phyloP scores from a whole-genome alignment of 331 rosid species.

The Arachis monticola region DNA sequence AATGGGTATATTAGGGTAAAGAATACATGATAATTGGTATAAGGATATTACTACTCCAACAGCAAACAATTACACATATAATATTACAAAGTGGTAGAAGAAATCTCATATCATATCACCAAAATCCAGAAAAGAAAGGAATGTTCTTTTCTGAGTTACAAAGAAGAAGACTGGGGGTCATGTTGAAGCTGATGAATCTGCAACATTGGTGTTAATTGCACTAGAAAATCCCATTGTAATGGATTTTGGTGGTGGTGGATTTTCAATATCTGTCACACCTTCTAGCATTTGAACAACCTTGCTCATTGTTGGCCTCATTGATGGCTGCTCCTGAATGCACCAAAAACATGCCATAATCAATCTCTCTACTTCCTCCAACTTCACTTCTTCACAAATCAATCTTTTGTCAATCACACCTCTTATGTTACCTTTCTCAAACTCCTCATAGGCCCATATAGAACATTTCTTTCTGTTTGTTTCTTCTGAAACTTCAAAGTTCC shows the following conservation, averaged over 20 bases:
- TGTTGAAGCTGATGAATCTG: slow-evolving; percentile 1
- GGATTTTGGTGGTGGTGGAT: slow-evolving; percentile 40
- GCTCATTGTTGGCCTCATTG: slow-evolving; percentile 41
- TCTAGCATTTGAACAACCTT: slow-evolving; percentile 48
- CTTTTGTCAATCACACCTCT: slow-evolving; percentile 37
- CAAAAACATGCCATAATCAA: slow-evolving; percentile 43
- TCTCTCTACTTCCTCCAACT: slow-evolving; percentile 41
- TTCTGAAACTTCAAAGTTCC: slow-evolving; percentile 46
- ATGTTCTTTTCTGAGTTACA: neutral
- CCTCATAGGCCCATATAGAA: slow-evolving; percentile 47
- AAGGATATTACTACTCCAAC: neutral
- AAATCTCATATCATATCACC: neutral
- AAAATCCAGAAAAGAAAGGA: neutral
- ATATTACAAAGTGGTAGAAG: neutral
- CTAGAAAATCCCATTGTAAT: neutral
- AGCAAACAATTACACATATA: neutral
- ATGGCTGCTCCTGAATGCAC: slow-evolving; percentile 48
- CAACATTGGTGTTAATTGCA: slow-evolving; percentile 26
- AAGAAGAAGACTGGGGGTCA: slow-evolving; percentile 28
- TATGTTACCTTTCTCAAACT: slow-evolving; percentile 45
- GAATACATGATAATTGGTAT: too few relatives aligned
- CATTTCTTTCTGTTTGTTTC: slow-evolving; percentile 35
- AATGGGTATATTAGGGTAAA: neutral
- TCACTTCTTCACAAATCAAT: slow-evolving; percentile 24
- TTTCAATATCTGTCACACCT: slow-evolving; percentile 42